Evolutionary conservation across 306 rosid species (phyloP), one percentile per base, ranked within the genome.

Genomic region (Vicia villosa): DNA sequence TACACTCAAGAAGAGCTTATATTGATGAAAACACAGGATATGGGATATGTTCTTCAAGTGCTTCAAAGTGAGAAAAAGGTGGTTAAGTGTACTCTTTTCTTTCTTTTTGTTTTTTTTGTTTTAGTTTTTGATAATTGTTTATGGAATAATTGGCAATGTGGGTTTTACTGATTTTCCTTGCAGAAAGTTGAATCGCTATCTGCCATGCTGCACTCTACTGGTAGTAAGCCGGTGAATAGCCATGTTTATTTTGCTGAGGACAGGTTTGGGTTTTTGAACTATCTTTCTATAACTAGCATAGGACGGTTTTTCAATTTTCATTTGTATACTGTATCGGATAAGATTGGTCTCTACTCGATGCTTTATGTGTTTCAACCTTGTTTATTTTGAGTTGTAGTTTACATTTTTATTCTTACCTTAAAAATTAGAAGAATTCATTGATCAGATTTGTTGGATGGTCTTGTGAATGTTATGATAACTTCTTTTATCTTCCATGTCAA

Each of bases 1-100:
- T 88, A 88, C 15, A 85, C 80, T 70, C 77, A 85, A 3, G 98
- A 90, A 26, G 89, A 88, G 75, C 87, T 90, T 34, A 67, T 84
- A 80, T 74, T 90, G 63, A 90, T 93, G 96, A 90, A 90, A 81
- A 83, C 94, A 37, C 97, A 88, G 64, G 96, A 90, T 79, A 84
- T 82, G 10, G 96, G 94, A 42, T 93, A 93, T 74, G 66, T 90
- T 65, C 89, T 88, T 73, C 96, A 82, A 77, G 88, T 85, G 76
- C 16, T 77, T 72, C 96, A 85, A 82, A 90, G 93, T 69, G 96
- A 90, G 79, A 90, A 79, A 77, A 90, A 81, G 83, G 98, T 89
- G 58, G 2, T 6, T 3, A 7, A 8, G 14, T 70, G 56, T 37
- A 28, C 55, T 34, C n/a, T 49, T 69, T 56, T 19, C 49, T 15